Evolutionary conservation across 805 yeast genomes (phyloP).

Genomic region (Candida cerambycidarum): DNA sequence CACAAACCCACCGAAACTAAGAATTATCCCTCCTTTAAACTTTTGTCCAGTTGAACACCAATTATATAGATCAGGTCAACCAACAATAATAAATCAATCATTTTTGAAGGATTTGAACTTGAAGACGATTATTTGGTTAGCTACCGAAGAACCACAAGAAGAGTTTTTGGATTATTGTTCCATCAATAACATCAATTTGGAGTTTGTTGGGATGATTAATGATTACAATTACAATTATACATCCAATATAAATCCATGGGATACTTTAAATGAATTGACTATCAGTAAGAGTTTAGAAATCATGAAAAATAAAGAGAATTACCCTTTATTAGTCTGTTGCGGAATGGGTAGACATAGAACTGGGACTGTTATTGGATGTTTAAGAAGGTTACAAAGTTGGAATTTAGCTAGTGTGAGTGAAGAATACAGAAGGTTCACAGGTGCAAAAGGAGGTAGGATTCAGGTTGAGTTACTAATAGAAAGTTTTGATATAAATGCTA

Average conservation of each 20-base stretch:
- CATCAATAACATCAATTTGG: conserved; percentile 66
- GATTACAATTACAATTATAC: conserved; percentile 46
- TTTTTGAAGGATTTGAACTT: conserved; percentile 73
- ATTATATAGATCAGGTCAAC: conserved; percentile 90
- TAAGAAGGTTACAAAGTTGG: conserved; percentile 95
- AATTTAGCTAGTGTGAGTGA: conserved; percentile 87
- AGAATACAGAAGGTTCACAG: conserved; percentile 92
- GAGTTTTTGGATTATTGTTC: conserved; percentile 80
- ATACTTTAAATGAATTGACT: conserved; percentile 80
- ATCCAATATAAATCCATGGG: conserved; percentile 86
- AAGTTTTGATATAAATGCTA: conserved; percentile 39
- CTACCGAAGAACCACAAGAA: conserved; percentile 93
- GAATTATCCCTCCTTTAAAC: conserved; percentile 90
- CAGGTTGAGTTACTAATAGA: conserved; percentile 89
- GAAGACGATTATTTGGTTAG: conserved; percentile 87
- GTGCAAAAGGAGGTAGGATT: conserved; percentile 88
- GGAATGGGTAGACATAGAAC: conserved; percentile 99
- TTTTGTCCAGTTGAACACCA: conserved; percentile 92
- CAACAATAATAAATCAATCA: conserved; percentile 88
- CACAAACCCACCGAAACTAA: conserved; percentile 53
- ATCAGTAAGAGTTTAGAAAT: conserved; percentile 77
- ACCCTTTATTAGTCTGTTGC: conserved; percentile 89
- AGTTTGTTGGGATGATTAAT: conserved; percentile 78
- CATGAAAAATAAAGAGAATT: conserved; percentile 67
- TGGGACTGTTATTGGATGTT: conserved; percentile 94